Conservation (phyloP, 768 basidiomycete species). For the Leccinum disarticulatum region DNA sequence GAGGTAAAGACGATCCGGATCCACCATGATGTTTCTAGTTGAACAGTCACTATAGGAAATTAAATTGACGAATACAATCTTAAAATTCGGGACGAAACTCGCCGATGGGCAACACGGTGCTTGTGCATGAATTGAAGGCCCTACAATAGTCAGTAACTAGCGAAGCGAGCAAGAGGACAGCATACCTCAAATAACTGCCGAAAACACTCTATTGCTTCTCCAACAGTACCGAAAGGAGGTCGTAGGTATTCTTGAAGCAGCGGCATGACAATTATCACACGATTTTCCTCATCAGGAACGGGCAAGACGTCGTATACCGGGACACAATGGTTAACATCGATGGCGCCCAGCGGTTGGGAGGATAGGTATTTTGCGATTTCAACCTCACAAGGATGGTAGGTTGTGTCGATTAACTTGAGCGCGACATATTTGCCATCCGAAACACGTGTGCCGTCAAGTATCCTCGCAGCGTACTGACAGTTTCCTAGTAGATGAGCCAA, state of each 20-base stretch:
- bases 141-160: not conserved
- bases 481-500: slow-evolving; percentile 18
- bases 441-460: slow-evolving; percentile 32
- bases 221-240: not conserved
- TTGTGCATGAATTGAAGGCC: not conserved
- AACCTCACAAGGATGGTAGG: slow-evolving; percentile 28
- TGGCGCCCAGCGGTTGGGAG: not conserved
- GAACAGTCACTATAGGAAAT: not conserved
- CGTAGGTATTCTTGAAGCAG: slow-evolving; percentile 28
- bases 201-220: not conserved
- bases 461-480: slow-evolving; percentile 2
- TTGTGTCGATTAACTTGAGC: slow-evolving; percentile 29
- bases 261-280: slow-evolving; percentile 35
- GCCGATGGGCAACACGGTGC: not conserved
- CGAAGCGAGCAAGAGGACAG: no score
- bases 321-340: slow-evolving; percentile 34
- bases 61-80: not conserved
- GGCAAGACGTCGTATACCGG: slow-evolving; percentile 28
- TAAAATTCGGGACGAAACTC: not conserved
- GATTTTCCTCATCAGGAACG: slow-evolving; percentile 9
- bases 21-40: not conserved
- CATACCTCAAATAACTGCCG: not conserved
- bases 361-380: slow-evolving; percentile 29
- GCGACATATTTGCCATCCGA: slow-evolving; percentile 29
- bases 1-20: not conserved